Evolutionary conservation across 441 rosid species (phyloP).

Genomic region (Populus hybrid): DNA sequence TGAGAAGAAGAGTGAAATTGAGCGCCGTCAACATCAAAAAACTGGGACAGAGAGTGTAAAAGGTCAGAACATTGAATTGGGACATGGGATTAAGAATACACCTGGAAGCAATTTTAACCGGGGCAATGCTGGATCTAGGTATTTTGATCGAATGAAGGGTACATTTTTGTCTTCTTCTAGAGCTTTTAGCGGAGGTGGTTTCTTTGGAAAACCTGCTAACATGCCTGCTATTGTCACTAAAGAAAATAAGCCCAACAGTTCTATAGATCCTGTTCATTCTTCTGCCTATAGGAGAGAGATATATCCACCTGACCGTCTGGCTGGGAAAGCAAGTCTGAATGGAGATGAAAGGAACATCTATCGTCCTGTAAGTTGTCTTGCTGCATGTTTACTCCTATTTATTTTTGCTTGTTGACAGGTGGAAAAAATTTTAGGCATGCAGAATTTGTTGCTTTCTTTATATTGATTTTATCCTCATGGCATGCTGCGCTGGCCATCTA

Average conservation of each 20-base stretch:
- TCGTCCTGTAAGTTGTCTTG: slow-evolving; percentile 53
- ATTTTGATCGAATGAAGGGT: slow-evolving; percentile 89
- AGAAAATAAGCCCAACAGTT: slow-evolving; percentile 54
- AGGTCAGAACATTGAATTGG: slow-evolving; percentile 44
- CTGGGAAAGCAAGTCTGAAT: slow-evolving; percentile 40
- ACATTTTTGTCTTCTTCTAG: slow-evolving; percentile 79
- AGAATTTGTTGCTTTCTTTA: background rate
- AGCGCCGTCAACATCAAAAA: slow-evolving; percentile 48
- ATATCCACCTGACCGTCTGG: slow-evolving; percentile 43
- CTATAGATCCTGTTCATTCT: slow-evolving; percentile 47
- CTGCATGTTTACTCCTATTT: slow-evolving; percentile 1
- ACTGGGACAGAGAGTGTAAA: slow-evolving; percentile 41
- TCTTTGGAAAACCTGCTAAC: slow-evolving; percentile 67
- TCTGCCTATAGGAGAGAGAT: slow-evolving; percentile 47
- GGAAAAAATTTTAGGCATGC: slow-evolving; percentile 1
- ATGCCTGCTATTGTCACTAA: slow-evolving; percentile 41
- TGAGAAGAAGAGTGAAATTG: slow-evolving; percentile 53
- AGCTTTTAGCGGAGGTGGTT: slow-evolving; percentile 73
- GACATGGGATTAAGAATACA: slow-evolving; percentile 41
- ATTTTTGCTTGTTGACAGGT: slow-evolving; percentile 5
- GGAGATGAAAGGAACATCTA: slow-evolving; percentile 57
- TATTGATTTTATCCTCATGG: background rate
- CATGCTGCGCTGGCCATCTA: background rate
- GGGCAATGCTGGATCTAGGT: slow-evolving; percentile 63
- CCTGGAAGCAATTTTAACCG: slow-evolving; percentile 40